These are phyloP conservation scores for Anisogramma anomala DNA, from an alignment of 2,329 filamentous ascomycete species.

Conservation along the genomic window DNA sequence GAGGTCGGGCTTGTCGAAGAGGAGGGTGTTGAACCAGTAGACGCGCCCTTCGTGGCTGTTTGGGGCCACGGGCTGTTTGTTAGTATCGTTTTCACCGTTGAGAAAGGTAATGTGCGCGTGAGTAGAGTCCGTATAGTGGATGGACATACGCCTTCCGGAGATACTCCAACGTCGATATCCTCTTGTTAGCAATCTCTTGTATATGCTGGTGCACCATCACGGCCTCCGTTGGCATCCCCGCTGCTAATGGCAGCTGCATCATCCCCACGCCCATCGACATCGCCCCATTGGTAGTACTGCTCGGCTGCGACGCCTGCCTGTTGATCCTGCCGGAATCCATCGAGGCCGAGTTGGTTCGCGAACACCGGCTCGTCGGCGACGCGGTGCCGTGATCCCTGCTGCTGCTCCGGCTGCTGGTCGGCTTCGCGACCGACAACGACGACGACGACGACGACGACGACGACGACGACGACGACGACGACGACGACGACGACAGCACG, in stretches of 20 bases:
- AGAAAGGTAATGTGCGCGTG: too few relatives aligned
- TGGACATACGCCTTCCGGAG: constrained; percentile 71
- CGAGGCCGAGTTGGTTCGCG: background rate
- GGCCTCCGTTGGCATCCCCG: constrained; percentile 31
- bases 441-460: constrained; percentile 40
- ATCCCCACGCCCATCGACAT: constrained; percentile 14
- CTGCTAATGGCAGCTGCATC: constrained; percentile 20
- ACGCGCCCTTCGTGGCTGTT: constrained; percentile 79
- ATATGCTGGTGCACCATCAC: constrained; percentile 50
- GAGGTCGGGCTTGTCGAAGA: constrained; percentile 76
- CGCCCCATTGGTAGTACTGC: constrained; percentile 22
- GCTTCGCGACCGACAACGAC: constrained; percentile 32
- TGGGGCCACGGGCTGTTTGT: too few relatives aligned
- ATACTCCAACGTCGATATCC: constrained; percentile 90
- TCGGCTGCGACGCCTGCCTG: too few relatives aligned
- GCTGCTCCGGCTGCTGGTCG: constrained; percentile 1
- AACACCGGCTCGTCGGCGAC: background rate
- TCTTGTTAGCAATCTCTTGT: constrained; percentile 77
- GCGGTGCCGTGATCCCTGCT: background rate
- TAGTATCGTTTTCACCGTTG: too few relatives aligned
- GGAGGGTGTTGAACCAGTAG: constrained; percentile 97
- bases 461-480: too few relatives aligned
- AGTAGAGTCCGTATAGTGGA: too few relatives aligned
- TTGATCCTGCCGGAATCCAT: constrained; percentile 2
- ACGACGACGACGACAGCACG: constrained; percentile 39